Base-by-base conservation (phyloP, 2,329 filamentous ascomycete genomes). In the Colletotrichum scovillei region DNA sequence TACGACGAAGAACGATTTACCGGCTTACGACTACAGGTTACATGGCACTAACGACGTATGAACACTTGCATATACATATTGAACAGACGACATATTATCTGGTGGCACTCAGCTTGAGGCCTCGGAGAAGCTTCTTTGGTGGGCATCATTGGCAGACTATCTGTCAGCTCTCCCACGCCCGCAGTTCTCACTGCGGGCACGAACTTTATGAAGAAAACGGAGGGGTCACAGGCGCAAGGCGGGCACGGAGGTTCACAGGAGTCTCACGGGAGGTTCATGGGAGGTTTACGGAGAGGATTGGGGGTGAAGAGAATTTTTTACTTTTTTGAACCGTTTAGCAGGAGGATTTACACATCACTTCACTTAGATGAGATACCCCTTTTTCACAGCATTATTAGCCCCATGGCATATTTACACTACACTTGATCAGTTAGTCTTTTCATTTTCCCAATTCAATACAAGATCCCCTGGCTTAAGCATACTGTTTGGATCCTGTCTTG, bases 361-460 rank as follows among this genome's bases (percentile, higher is more conserved):
- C 78, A 75, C 69, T 75, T 83, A 82, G 80, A 82, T 80, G 79
- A 82, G 82, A 86, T 85, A 86, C 84, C 84, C 83, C 77, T 73
- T 76, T 74, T 64, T 67, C 56, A 75, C 70, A 66, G 57, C 75
- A 32, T 78, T 75, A 38, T 28, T 58, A 60, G 53, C 30, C 38
- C 78, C 69, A 14, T 58, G 30, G n/a, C 49, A 26, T 49, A 53
- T 53, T 67, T 35, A 53, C 63, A 59, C 65, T 52, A 26, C 55
- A 72, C 59, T 28, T 26, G 3, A 59, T 7, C 16, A 28, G 5
- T 65, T 46, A 67, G 56, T 52, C 46, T 59, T 63, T 35, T 63
- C 22, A 26, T 9, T 69, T 57, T 32, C 30, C 30, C 63, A 57
- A 12, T 70, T 65, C 63, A 55, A 56, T 30, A 42, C 42, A 24